Evolutionary conservation across 768 basidiomycete genomes (phyloP), one percentile per base, ranked within the genome.

Genomic region (Pholiota molesta): DNA sequence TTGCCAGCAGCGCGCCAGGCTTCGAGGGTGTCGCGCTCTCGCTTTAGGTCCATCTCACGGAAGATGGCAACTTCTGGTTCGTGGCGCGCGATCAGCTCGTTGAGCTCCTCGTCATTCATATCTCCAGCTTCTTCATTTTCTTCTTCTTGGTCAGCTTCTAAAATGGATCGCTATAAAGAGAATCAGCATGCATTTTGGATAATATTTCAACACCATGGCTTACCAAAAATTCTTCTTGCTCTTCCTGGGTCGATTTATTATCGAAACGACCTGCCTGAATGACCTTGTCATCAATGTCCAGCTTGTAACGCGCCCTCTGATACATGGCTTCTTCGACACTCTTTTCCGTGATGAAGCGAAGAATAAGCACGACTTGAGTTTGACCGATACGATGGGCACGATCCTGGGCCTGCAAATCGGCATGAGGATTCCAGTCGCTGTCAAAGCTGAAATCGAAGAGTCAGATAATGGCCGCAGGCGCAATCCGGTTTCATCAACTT

Each of bases 311-410:
- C 5, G 97, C 97, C 65, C 95, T 87, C 49, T 94, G 92, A 63
- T 98, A 92, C 86, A 99, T 97, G 3, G 95, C 94, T 77, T 99
- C 97, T 77, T 99, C 97, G 23, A 99, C 95, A 65, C 95, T 97
- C 80, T 95, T 95, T 75, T 97, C 94, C 4, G 97, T 97, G 73
- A 99, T 96, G 75, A 99, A 93, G 64, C 97, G 89, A 65, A 99
- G 82, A 65, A 99, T 99, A 33, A 96, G 88, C 19, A 99, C 97
- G 49, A 95, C 92, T 76, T 96, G 97, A 62, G 97, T 99, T 73
- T 99, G 97, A 62, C 97, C 97, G 70, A 99, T 99, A 85, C 97
- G 96, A 83, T 99, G 97, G 11, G 94, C 94, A 83, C 96, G 94
- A 86, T 99, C 97, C 75, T 99, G 97, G 13, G 97, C 97, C 76